Base-by-base conservation (phyloP, 2,329 filamentous ascomycete genomes). In the Daldinia sp. region DNA sequence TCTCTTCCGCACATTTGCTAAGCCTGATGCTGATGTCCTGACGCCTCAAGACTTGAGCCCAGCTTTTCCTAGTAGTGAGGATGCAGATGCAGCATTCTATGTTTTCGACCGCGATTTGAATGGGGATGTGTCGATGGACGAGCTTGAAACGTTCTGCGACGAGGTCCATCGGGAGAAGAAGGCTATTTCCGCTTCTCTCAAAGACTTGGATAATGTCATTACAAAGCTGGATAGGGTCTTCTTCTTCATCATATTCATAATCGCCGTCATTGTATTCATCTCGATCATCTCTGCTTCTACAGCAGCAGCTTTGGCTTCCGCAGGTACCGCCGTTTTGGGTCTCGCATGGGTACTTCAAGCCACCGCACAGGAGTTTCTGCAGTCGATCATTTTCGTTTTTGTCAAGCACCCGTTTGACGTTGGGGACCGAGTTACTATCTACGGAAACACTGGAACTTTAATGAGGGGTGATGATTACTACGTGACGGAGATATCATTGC, bases 91-190 rank as follows among this genome's bases (percentile, higher is more conserved):
- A 2, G 94, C 94, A 0, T 97, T 98, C 72, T 83, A 84, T 70
- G 94, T 97, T 82, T 97, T 97, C 70, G 94, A 98, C 79, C 96
- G 95, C 74, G 94, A 98, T 72, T 87, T 97, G 80, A 98, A 98
- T 67, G 94, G 94, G 3, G 94, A 98, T 72, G 96, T 97, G 50
- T 96, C 92, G 0, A 93, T 97, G 86, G 93, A 97, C 72, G 94
- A 97, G 75, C 85, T 98, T 19, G 94, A 97, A 76, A 88, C 92
- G 19, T 93, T 96, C 21, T 96, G 93, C 77, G 94, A 96, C 52
- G 94, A 98, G 74, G 95, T 97, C 68, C 93, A 94, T 32, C 87
- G 94, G 13, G 94, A 98, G 80, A 91, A 94, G 74, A 98, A 97
- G 77, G 93, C 93, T 6, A 97, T 98, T 70, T 94, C 93, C 0